Conservation (phyloP, 129 eudicot genomes). For the Chrysanthemum makinoi region DNA sequence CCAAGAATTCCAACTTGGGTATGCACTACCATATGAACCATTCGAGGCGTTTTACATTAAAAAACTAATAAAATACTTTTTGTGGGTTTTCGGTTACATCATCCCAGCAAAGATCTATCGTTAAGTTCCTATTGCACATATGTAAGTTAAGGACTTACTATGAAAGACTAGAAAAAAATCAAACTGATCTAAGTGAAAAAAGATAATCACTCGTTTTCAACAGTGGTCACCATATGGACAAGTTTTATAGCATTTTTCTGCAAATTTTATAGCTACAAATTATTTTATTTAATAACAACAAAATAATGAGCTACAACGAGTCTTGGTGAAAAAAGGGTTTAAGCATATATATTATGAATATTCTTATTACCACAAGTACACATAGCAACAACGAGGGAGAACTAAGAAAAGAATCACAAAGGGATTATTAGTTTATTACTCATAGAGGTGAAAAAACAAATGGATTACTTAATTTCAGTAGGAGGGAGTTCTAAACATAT, state of each 20-base stretch:
- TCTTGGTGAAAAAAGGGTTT: neutral
- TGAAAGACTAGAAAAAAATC: neutral
- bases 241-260: no score
- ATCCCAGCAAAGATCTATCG: neutral
- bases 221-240: neutral
- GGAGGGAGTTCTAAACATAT: no score
- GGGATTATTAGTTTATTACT: no score
- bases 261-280: no score
- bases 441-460: no score
- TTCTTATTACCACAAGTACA: conserved; percentile 1
- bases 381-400: neutral
- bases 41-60: neutral
- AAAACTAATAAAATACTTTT: neutral
- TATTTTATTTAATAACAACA: neutral
- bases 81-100: neutral
- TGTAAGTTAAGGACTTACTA: neutral
- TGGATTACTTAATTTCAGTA: no score
- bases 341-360: neutral
- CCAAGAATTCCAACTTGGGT: neutral
- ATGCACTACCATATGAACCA: neutral
- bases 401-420: neutral
- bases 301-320: neutral
- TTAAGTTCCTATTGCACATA: neutral
- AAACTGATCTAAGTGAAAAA: neutral
- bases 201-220: neutral